Evolutionary conservation across 768 basidiomycete species (phyloP), one percentile per base, ranked within the genome.

Genomic region (Amanita pallidorosea): DNA sequence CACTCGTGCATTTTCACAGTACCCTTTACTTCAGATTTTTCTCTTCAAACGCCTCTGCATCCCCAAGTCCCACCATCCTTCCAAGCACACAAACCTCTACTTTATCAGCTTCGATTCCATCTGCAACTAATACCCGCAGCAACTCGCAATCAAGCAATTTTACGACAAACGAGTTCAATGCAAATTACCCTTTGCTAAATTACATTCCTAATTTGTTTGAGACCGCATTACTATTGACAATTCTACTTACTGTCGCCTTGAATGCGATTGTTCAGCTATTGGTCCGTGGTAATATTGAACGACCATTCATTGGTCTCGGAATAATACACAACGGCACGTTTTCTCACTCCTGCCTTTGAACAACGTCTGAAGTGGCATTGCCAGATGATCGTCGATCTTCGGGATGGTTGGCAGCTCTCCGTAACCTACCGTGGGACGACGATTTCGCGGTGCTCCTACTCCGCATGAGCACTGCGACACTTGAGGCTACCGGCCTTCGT

Each of bases 131-230:
- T 11, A 45, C 52, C 18, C 41, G 41, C 46, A 25, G 25, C 8
- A 18, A 13, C 23, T 23, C 43, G 9, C 37, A 41, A 50, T 17
- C 43, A 3, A 45, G 38, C 4, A 11, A 13, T 34, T 5, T n/a
- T 12, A 29, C 29, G 7, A 17, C 44, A 7, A 27, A n/a, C 18
- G 44, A 36, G 3, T 34, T 45, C 27, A 36, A 53, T 13, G 37
- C 57, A n/a, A 62, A 54, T 11, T 86, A 87, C 58, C 86, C 87
- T 1, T 70, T 87, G 11, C 74, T 88, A 51, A 86, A 83, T 59
- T 85, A 84, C 54, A 72, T 88, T 50, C 83, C 85, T 4, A 84
- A 80, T 63, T 63, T 84, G 49, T 79, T 88, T 52, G 87, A 89
- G 61, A 76, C 83, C 1, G 44, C 76, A 45, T 73, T 89, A 35